phyloP scores from a whole-genome alignment of 148 eudicot species.

The Beta vulgaris region DNA sequence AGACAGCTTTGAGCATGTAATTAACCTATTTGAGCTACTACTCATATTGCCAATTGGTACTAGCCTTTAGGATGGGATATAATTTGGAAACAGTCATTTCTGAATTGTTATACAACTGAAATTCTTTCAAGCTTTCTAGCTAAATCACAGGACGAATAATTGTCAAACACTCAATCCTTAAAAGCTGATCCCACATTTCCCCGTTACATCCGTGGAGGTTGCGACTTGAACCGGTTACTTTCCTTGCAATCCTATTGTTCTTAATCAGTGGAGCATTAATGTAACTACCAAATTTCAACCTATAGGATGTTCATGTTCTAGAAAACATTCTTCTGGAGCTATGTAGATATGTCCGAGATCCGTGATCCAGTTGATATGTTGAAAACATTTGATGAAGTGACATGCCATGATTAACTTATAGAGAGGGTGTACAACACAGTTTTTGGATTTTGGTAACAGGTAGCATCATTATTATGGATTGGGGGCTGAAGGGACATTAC shows the following conservation, averaged over 20 bases:
- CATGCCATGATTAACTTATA: neutral
- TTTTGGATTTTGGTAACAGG: too few species aligned
- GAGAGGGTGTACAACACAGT: neutral
- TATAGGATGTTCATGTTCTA: neutral
- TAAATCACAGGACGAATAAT: too few species aligned
- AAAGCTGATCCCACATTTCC: neutral
- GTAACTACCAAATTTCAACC: too few species aligned
- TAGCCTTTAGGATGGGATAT: neutral
- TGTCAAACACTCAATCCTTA: neutral
- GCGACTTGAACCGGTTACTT: neutral
- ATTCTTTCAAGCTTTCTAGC: too few species aligned
- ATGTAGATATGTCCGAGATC: neutral
- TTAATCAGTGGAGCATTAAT: too few species aligned
- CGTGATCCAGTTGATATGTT: neutral
- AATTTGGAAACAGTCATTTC: too few species aligned
- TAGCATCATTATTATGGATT: neutral
- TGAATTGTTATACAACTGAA: too few species aligned
- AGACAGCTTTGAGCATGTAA: neutral
- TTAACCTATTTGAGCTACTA: too few species aligned
- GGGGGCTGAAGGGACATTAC: neutral
- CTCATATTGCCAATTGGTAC: neutral
- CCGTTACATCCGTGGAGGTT: neutral
- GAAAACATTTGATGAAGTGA: neutral
- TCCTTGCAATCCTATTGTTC: neutral
- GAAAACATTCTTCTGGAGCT: neutral